A percentile compares a stretch with the other conserved stretches of the same genome.
Evolutionary conservation across 139 green algal genomes (phyloP).

Genomic region (Ettlia oleoabundans): DNA sequence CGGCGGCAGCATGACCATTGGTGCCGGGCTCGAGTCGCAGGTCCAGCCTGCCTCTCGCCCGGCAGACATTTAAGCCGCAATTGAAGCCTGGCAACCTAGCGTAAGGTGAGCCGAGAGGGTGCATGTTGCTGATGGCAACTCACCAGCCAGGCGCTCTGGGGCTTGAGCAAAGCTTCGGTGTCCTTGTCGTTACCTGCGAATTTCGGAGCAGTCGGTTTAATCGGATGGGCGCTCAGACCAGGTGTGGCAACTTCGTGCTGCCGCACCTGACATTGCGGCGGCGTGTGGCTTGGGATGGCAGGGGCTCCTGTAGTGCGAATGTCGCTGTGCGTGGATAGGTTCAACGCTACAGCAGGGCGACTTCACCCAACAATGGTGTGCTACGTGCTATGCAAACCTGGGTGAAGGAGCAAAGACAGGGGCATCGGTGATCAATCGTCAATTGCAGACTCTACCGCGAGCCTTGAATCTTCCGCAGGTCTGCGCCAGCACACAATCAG

Average conservation of each 20-base stretch:
- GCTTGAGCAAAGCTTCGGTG: constrained; percentile 13
- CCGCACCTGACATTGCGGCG: too few species aligned
- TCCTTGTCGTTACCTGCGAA: constrained; percentile 8
- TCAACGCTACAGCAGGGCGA: neutral
- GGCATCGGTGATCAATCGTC: too few species aligned
- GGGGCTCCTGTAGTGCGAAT: too few species aligned
- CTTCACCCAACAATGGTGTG: too few species aligned
- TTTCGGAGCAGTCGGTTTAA: neutral
- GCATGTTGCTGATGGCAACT: neutral
- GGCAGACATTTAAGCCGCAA: too few species aligned
- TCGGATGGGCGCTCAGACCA: neutral
- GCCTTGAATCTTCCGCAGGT: too few species aligned
- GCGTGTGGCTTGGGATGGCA: too few species aligned
- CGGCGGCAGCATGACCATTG: neutral
- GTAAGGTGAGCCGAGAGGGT: neutral
- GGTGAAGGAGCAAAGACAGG: too few species aligned
- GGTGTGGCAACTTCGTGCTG: too few species aligned
- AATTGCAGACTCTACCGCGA: too few species aligned
- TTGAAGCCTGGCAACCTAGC: too few species aligned
- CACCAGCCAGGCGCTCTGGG: constrained; percentile 18
- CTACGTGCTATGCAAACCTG: neutral
- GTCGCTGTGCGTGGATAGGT: neutral
- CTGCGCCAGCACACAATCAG: too few species aligned
- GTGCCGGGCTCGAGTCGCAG: neutral
- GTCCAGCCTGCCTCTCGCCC: neutral